phyloP scores from a whole-genome alignment of 176 grass and related monocot species.

The Alloteropsis semialata region DNA sequence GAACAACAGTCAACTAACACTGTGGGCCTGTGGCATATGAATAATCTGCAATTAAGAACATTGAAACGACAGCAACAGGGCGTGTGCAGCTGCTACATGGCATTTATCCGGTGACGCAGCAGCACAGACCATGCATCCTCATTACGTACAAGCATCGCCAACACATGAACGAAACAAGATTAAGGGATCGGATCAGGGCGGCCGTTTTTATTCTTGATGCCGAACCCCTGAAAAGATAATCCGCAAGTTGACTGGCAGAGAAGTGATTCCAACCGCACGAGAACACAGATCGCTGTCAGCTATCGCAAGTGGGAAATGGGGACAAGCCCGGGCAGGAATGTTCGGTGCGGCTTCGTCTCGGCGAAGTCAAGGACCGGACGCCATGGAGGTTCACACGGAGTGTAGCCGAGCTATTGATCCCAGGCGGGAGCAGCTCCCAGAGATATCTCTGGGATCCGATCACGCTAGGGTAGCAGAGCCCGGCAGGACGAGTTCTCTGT shows the following conservation, averaged over 20 bases:
- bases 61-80: background rate
- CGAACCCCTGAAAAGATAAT: background rate
- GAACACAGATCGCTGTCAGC: background rate
- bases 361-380: background rate
- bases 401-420: background rate
- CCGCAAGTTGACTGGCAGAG: background rate
- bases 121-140: no score
- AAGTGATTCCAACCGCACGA: background rate
- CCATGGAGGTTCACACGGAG: background rate
- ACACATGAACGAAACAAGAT: background rate
- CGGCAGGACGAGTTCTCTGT: background rate
- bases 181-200: background rate
- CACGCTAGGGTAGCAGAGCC: no score
- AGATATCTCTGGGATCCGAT: no score
- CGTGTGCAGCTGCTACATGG: no score
- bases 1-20: no score
- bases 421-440: no score
- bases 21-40: no score
- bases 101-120: background rate
- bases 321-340: background rate
- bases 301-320: background rate
- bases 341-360: background rate
- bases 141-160: background rate
- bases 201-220: background rate
- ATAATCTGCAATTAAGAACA: no score